A percentile compares a stretch with the other conserved stretches of the same genome.
phyloP scores from a whole-genome alignment of 305 asterid genomes.

The Andrographis paniculata region DNA sequence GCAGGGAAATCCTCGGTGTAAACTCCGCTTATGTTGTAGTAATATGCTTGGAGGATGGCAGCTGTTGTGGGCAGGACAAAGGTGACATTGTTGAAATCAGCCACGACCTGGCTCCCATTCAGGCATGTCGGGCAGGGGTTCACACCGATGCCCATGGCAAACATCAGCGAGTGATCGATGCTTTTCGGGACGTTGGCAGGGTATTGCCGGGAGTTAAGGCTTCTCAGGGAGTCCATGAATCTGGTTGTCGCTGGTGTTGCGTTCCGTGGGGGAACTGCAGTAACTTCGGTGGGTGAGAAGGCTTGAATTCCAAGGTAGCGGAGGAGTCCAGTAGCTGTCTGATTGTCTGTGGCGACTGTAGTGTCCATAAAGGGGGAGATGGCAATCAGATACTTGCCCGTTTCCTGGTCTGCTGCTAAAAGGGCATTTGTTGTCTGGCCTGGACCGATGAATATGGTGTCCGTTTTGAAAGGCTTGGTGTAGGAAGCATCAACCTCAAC shows the following conservation, averaged over 20 bases:
- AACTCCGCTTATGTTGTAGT: conserved; percentile 42
- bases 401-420: conserved; percentile 33
- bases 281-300: conserved; percentile 24
- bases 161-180: conserved; percentile 39
- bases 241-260: conserved; percentile 35
- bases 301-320: conserved; percentile 30
- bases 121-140: conserved; percentile 48
- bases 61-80: conserved; percentile 58
- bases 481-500: conserved; percentile 66
- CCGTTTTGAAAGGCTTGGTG: conserved; percentile 53
- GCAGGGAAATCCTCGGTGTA: conserved; percentile 54
- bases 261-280: conserved; percentile 36
- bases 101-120: conserved; percentile 43
- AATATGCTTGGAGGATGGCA: conserved; percentile 56
- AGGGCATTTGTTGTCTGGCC: conserved; percentile 62
- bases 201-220: conserved; percentile 46
- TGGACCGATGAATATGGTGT: conserved; percentile 56
- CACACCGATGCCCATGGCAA: conserved; percentile 46
- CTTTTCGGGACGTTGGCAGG: conserved; percentile 36
- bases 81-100: conserved; percentile 45
- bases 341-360: conserved; percentile 45
- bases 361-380: conserved; percentile 71
- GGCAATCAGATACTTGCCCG: conserved; percentile 40
- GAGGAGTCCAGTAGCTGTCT: conserved; percentile 34
- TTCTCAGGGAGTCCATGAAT: conserved; percentile 40